phyloP scores from a whole-genome alignment of 495 filamentous ascomycete species.

The Beverwykella pulmonaria region DNA sequence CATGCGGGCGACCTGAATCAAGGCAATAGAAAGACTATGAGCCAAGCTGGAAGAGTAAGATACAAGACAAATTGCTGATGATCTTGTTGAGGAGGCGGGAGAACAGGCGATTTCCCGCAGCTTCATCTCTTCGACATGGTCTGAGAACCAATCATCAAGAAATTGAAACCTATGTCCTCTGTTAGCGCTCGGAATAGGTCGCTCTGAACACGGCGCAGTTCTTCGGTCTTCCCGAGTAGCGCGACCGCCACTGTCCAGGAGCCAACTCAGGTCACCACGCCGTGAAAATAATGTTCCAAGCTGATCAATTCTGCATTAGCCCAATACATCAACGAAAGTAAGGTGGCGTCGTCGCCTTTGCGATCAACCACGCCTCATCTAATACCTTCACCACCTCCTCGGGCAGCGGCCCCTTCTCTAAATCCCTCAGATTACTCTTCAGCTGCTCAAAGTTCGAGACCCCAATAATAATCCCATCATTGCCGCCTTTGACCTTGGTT shows the following conservation, averaged over 20 bases:
- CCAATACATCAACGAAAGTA: constrained; percentile 49
- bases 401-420: constrained; percentile 87
- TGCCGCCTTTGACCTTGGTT: constrained; percentile 51
- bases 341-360: constrained; percentile 66
- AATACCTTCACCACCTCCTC: constrained; percentile 78
- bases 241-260: no score
- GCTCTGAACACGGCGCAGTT: no score
- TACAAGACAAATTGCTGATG: background rate
- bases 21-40: background rate
- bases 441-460: constrained; percentile 30
- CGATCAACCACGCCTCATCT: constrained; percentile 71
- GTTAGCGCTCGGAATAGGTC: no score
- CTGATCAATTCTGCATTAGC: no score
- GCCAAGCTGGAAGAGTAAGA: background rate
- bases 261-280: no score
- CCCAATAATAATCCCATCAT: constrained; percentile 65
- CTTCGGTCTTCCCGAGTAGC: no score
- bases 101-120: no score
- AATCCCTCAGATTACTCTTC: constrained; percentile 26
- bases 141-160: background rate
- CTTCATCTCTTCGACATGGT: background rate
- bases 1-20: background rate
- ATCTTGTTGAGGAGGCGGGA: background rate
- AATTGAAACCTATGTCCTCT: no score
- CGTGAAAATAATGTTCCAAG: no score